Evolutionary conservation across 2,329 filamentous ascomycete species (phyloP), one percentile per base, ranked within the genome.

Genomic region (Microthyrium microscopicum): DNA sequence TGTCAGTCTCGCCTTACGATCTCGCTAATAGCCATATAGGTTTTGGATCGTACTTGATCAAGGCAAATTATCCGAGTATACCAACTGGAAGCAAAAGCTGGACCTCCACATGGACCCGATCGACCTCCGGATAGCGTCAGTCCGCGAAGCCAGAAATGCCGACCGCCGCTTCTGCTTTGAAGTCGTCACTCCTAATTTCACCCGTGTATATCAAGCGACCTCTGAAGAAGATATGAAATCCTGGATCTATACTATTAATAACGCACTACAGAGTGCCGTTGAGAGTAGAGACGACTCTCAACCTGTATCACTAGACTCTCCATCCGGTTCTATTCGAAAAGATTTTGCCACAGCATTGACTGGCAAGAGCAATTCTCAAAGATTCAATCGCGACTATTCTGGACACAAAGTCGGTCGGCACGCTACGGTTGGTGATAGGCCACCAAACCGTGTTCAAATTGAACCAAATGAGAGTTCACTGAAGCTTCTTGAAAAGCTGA

Each of bases 21-120:
- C 20, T 5, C 31, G 16, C 44, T 61, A 44, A 61, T 36, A 12
- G 25, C 28, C 15, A 13, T 18, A 9, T 45, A 91, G 84, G 50
- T 98, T 95, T 57, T 98, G 89, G 89, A 91, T 98, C 42, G 89
- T 98, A 2, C 66, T 98, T 28, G 91, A 95, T 51, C 85, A 93
- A 55, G 89, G 89, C 17, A 93, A 89, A 52, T 66, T 98, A 12
- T 94, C 87, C 2, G 89, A 98, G 51, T 98, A 98, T 56, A 93
- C 85, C 52, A 95, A 98, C 53, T 98, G 89, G 89, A 98, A 98
- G 57, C 83, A 98, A 52, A 87, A 74, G 52, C 69, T 98, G 17
- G 89, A 98, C 54, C 63, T 95, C 18, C 91, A 98, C 52, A 95
- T 93, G 73, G 89, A 95, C 2, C 89, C 89, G 0, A 95, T 98